Percentiles rank a stretch among this genome's conserved stretches.
Evolutionary conservation across 345 rosid species (phyloP).

Genomic region (Hibiscus syriacus): DNA sequence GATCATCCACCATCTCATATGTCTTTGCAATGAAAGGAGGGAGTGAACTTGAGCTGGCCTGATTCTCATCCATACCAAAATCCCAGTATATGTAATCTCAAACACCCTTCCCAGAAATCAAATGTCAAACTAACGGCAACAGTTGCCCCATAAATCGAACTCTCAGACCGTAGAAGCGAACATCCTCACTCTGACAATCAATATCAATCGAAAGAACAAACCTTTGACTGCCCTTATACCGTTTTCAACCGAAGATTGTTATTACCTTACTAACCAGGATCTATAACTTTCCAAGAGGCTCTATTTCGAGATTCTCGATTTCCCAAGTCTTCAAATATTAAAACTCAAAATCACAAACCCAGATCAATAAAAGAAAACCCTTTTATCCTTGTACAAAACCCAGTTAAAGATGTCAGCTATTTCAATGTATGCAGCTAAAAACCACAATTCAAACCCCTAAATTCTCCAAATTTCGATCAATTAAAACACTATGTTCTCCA

Average conservation of each 20-base stretch:
- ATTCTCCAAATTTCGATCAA: neutral
- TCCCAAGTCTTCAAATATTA: no score
- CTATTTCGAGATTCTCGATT: slow-evolving; percentile 11
- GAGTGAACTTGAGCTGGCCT: neutral
- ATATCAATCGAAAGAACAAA: neutral
- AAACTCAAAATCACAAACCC: no score
- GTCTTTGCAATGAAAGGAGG: neutral
- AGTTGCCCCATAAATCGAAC: neutral
- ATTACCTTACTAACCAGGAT: neutral
- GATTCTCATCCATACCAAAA: neutral
- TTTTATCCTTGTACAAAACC: no score
- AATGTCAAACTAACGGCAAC: slow-evolving; percentile 5
- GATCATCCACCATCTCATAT: neutral
- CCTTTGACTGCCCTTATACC: neutral
- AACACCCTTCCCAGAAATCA: slow-evolving; percentile 4
- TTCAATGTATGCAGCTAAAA: neutral
- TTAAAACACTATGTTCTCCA: no score
- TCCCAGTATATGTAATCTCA: slow-evolving; percentile 4
- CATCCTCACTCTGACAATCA: neutral
- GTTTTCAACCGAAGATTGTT: neutral
- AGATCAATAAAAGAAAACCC: neutral
- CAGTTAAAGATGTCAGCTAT: neutral
- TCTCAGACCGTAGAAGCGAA: neutral
- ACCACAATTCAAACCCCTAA: slow-evolving; percentile 7
- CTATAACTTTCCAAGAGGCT: slow-evolving; percentile 13